Evolutionary conservation across 305 asterid species (phyloP).

Genomic region (Fraxinus sp.): DNA sequence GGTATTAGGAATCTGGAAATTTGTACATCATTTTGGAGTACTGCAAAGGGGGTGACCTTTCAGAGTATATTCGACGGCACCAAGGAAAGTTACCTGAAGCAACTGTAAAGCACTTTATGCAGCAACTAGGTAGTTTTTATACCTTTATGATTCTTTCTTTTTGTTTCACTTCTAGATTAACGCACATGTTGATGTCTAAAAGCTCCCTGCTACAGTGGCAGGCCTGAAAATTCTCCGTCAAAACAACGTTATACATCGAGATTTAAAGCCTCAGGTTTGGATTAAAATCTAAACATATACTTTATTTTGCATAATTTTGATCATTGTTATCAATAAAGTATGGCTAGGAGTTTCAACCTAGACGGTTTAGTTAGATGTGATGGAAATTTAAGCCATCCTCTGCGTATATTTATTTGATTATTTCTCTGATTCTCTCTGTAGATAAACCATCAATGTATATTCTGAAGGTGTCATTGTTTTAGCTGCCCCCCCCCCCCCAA

Average conservation of each 20-base stretch:
- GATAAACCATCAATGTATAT: neutral
- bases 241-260: neutral
- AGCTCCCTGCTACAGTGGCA: neutral
- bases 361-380: slow-evolving; percentile 23
- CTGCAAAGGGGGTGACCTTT: slow-evolving; percentile 91
- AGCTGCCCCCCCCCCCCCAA: neutral
- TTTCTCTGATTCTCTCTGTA: neutral
- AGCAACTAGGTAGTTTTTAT: slow-evolving; percentile 60
- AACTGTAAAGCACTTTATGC: slow-evolving; percentile 81
- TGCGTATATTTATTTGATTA: neutral
- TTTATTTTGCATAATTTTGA: neutral
- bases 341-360: slow-evolving; percentile 44
- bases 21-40: slow-evolving; percentile 76
- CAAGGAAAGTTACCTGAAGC: slow-evolving; percentile 75
- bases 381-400: neutral
- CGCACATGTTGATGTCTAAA: neutral
- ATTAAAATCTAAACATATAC: neutral
- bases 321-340: slow-evolving; percentile 8
- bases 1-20: slow-evolving; percentile 74
- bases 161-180: slow-evolving; percentile 14
- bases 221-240: neutral
- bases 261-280: slow-evolving; percentile 1
- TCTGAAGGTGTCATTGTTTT: neutral
- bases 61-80: slow-evolving; percentile 57
- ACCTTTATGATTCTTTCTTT: slow-evolving; percentile 12